Conservation (phyloP, 2,329 filamentous ascomycete species). For the Ilyonectria sp. region DNA sequence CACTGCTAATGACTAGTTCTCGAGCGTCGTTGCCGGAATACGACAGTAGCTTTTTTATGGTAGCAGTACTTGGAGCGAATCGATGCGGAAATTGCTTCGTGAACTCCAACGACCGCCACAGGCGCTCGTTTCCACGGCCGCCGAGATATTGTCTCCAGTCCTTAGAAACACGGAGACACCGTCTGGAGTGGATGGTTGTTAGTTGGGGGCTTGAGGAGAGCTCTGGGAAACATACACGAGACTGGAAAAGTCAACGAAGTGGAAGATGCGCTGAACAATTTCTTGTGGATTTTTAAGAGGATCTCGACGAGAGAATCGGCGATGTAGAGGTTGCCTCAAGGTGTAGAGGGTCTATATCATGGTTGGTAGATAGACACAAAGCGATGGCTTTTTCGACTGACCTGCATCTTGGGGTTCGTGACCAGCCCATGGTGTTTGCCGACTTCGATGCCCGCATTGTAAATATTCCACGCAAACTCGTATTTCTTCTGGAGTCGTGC, state of each 20-base stretch:
- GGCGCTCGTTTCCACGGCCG: conserved; percentile 45
- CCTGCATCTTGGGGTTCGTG: conserved; percentile 53
- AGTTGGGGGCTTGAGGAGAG: background rate
- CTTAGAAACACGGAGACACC: conserved; percentile 53
- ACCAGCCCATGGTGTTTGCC: conserved; percentile 46
- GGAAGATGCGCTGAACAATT: conserved; percentile 55
- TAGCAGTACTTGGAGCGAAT: conserved; percentile 42
- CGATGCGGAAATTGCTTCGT: conserved; percentile 37
- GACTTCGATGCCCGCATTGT: conserved; percentile 57
- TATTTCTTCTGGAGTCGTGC: conserved; percentile 55
- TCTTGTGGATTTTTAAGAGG: conserved; percentile 56
- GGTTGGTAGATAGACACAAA: conserved; percentile 11
- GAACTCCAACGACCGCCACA: conserved; percentile 54
- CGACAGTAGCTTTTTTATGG: conserved; percentile 49
- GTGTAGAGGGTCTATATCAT: conserved; percentile 52
- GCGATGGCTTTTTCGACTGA: conserved; percentile 28
- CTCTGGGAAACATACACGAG: conserved; percentile 45
- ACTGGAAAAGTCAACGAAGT: conserved; percentile 52
- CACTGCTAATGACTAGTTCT: conserved; percentile 47
- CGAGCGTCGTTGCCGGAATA: conserved; percentile 52
- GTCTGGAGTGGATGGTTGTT: conserved; percentile 33
- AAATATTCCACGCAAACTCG: conserved; percentile 58
- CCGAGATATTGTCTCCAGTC: conserved; percentile 51
- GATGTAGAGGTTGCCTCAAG: conserved; percentile 54
- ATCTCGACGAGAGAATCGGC: conserved; percentile 52